Base-by-base conservation (phyloP, 768 basidiomycete species). In the Rhodosporidiobolus odoratus region DNA sequence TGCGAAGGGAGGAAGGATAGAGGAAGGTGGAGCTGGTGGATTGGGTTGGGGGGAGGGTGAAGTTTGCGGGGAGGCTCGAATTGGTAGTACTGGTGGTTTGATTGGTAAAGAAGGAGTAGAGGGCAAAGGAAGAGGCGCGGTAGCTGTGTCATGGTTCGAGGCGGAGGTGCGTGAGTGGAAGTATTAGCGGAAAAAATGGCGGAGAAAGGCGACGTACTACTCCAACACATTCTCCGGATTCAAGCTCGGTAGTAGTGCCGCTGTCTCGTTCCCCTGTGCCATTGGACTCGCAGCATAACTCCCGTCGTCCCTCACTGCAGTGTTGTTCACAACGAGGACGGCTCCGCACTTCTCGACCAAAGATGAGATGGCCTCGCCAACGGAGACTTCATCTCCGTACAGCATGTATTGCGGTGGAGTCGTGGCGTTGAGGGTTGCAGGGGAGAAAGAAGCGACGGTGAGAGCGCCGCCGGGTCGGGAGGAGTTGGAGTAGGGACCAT, bases 71-170 rank as follows among this genome's bases (percentile, higher is more conserved):
- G n/a, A 30, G 16, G 25, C 54, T 40, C 30, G 65, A 32, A 19
- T 61, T 23, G 12, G 48, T 25, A 21, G 16, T 7, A 15, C 34
- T 10, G 3, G 17, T 4, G 54, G 32, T 35, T 21, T 4, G 13
- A 4, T 50, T 38, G 16, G 41, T 30, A 48, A 71, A 71, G 47
- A 66, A 71, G 5, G 69, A 38, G 56, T 71, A 71, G n/a, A 71
- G 60, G 9, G 69, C 69, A 40, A 71, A 71, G 2, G 69, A 71
- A 2, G 69, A 71, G 2, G 53, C 0, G 53, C 69, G 64, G 32
- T 71, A 71, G 64, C 43, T 45, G n/a, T n/a, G n/a, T n/a, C n/a
- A n/a, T n/a, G n/a, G n/a, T n/a, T n/a, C n/a, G n/a, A n/a, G n/a
- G n/a, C n/a, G n/a, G n/a, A n/a, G n/a, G n/a, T n/a, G n/a, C n/a